Evolutionary conservation across 2,329 filamentous ascomycete species (phyloP), one percentile per base, ranked within the genome.

Genomic region (Ramularia endophylla): DNA sequence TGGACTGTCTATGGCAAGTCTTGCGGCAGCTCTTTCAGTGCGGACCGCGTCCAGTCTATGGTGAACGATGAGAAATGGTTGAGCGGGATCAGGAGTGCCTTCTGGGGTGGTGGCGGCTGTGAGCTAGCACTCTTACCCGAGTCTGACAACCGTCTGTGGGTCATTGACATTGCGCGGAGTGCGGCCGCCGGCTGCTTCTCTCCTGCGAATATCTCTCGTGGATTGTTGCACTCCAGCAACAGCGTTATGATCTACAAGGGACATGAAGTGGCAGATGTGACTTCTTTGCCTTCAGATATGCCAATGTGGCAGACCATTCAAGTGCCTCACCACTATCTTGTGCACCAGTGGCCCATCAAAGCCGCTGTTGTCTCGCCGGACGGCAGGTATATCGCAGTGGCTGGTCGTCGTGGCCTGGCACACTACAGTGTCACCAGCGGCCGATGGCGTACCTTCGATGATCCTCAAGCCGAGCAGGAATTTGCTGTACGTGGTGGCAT

Each of bases 1-100:
- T 98, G 90, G 90, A 97, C 90, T 61, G 92, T 97, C 27, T 98
- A 94, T 64, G 92, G 92, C 25, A 95, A 95, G 63, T 76, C 83
- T 2, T 83, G 88, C 11, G 88, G 84, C 41, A 87, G 80, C 53
- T 95, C 87, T 59, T 97, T 97, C 61, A 73, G 75, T 5, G 73
- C 78, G 9, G 85, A 94, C 54, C 69, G 72, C 18, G 65, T 68
- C 2, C 70, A 87, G 27, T 79, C 81, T 2, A 67, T 74, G 36
- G 67, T 68, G 5, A 90, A 92, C 56, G 76, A 75, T 19, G 90
- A 98, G 59, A 75, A 78, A 32, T 97, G 90, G 87, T 72, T 97
- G n/a, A 73, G 76, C 5, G 87, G 89, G 3, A 73, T 95, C 17
- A 74, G 72, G 15, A 80, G 85, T 53, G 88, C 84, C 3, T 81